phyloP scores from a whole-genome alignment of 805 yeast species.

The Starmerella potacharoeniae region DNA sequence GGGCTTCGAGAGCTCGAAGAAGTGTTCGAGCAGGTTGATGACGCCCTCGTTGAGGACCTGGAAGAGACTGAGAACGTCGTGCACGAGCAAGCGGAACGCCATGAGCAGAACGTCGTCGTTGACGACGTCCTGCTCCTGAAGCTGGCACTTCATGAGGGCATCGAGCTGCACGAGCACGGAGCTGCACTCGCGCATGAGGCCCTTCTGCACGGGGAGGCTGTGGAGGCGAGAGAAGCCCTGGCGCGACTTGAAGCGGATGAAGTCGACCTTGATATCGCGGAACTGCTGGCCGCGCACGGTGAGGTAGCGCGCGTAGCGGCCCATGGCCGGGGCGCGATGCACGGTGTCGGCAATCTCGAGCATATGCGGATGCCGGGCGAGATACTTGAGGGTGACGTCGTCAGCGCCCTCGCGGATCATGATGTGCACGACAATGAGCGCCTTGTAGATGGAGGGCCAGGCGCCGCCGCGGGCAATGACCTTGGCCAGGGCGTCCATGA shows the following conservation, averaged over 20 bases:
- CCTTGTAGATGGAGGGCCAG: slow-evolving; percentile 85
- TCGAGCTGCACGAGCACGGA: slow-evolving; percentile 75
- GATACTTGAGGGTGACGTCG: slow-evolving; percentile 57
- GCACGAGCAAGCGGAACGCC: slow-evolving; percentile 79
- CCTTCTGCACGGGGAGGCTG: slow-evolving; percentile 56
- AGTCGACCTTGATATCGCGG: slow-evolving; percentile 55
- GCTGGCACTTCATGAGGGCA: slow-evolving; percentile 60
- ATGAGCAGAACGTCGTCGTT: slow-evolving; percentile 75
- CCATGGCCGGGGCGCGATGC: slow-evolving; percentile 31
- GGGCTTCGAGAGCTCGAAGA: slow-evolving; percentile 75
- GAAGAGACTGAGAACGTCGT: slow-evolving; percentile 73
- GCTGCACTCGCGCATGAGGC: slow-evolving; percentile 73
- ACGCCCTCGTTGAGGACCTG: slow-evolving; percentile 93
- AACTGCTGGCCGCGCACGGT: slow-evolving; percentile 57
- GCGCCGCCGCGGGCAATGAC: slow-evolving; percentile 57
- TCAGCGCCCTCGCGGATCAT: slow-evolving; percentile 87
- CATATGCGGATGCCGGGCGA: slow-evolving; percentile 40
- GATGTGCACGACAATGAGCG: slow-evolving; percentile 73
- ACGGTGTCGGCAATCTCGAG: slow-evolving; percentile 35
- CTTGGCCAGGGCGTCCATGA: slow-evolving; percentile 50
- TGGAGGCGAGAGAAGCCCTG: slow-evolving; percentile 51
- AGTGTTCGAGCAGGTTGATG: slow-evolving; percentile 83
- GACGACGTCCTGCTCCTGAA: slow-evolving; percentile 61
- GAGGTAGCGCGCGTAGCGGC: slow-evolving; percentile 63
- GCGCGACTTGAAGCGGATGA: slow-evolving; percentile 47